These are phyloP conservation scores for Fimicolochytrium jonesii DNA, from an alignment of 192 early-diverging fungal genomes.

Conservation along the genomic window DNA sequence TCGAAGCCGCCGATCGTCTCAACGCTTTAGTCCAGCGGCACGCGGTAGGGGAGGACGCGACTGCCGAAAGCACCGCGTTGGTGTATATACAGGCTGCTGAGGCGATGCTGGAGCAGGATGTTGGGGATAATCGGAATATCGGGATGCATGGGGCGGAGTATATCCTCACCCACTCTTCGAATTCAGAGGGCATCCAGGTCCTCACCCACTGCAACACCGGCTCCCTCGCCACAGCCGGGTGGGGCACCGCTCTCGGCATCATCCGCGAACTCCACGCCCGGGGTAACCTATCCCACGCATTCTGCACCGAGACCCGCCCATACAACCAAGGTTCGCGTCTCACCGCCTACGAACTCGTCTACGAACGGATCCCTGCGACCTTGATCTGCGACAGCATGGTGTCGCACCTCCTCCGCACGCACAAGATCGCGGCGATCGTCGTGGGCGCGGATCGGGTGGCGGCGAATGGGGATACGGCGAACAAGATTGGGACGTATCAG, in stretches of 20 bases:
- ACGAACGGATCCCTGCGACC: conserved; percentile 88
- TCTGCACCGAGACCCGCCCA: conserved; percentile 94
- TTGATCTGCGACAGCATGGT: conserved; percentile 91
- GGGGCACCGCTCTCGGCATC: conserved; percentile 95
- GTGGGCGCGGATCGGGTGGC: conserved; percentile 97
- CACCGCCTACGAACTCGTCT: conserved; percentile 90
- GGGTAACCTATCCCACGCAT: conserved; percentile 66
- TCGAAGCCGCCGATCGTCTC: conserved; percentile 69
- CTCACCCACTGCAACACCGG: conserved; percentile 98
- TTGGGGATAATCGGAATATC: conserved; percentile 84
- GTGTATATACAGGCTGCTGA: conserved; percentile 74
- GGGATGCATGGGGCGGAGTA: conserved; percentile 75
- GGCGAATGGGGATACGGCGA: conserved; percentile 95
- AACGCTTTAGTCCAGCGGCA: neutral
- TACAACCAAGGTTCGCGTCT: conserved; percentile 97
- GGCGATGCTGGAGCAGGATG: conserved; percentile 78
- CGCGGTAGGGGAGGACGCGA: conserved; percentile 19
- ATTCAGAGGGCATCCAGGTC: conserved; percentile 37
- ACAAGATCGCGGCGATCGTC: conserved; percentile 76
- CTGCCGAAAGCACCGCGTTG: conserved; percentile 41
- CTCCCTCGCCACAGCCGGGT: conserved; percentile 54
- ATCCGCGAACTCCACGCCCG: conserved; percentile 67
- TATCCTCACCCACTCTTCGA: conserved; percentile 47
- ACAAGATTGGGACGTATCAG: conserved; percentile 99
- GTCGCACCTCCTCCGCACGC: conserved; percentile 67